phyloP scores from a whole-genome alignment of 2,329 filamentous ascomycete species.

The Paradendryphiella salina region DNA sequence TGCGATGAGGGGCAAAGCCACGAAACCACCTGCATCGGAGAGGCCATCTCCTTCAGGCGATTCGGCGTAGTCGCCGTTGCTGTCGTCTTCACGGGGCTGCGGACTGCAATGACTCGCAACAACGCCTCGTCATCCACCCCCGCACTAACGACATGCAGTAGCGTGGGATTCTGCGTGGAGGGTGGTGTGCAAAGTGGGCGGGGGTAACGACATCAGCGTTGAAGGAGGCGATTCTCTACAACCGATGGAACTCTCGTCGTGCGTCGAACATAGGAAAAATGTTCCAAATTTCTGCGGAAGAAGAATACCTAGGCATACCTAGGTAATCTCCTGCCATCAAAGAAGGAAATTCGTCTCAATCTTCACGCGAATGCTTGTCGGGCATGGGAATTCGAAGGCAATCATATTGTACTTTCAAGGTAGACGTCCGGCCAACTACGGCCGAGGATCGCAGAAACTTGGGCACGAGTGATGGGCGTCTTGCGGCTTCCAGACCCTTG shows the following conservation, averaged over 20 bases:
- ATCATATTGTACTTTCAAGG: not conserved
- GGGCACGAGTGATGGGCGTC: not conserved
- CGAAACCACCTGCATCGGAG: constrained; percentile 1
- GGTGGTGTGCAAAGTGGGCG: constrained; percentile 3
- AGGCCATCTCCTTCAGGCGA: not conserved
- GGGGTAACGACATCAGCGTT: constrained; percentile 2
- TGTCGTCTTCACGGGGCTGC: not conserved
- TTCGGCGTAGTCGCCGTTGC: not conserved
- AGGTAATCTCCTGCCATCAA: not conserved
- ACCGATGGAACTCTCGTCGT: not conserved
- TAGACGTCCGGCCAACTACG: not conserved
- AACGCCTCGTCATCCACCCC: constrained; percentile 14
- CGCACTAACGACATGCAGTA: constrained; percentile 18
- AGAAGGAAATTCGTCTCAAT: not conserved
- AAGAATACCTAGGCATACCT: not conserved
- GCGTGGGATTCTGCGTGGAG: not conserved
- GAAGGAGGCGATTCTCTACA: not conserved
- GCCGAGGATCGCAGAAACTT: not conserved
- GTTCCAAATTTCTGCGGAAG: not conserved
- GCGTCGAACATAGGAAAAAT: not conserved
- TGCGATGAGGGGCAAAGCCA: not conserved
- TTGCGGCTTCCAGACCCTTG: not conserved
- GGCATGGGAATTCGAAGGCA: not conserved
- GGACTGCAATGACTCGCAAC: not conserved
- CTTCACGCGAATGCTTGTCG: not conserved